Evolutionary conservation across 371 early-diverging fungal species (phyloP), one percentile per base, ranked within the genome.

Genomic region (Smittium mucronatum): DNA sequence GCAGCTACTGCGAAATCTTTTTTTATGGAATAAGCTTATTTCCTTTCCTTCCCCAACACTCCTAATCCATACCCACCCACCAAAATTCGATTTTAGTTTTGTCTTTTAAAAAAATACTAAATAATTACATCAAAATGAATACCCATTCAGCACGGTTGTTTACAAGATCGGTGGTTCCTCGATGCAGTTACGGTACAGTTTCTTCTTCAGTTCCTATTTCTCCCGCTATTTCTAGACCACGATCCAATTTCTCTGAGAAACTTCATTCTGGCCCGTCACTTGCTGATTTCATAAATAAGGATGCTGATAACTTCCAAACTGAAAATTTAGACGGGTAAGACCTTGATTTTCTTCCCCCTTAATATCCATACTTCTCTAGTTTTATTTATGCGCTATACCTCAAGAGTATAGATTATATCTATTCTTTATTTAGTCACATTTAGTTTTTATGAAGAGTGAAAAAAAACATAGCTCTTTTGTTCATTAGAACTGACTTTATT

Each of bases 181-280:
- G n/a, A n/a, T n/a, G n/a, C n/a, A n/a, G n/a, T n/a, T n/a, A n/a
- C n/a, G n/a, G n/a, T n/a, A n/a, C n/a, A n/a, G n/a, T n/a, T n/a
- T n/a, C n/a, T n/a, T n/a, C n/a, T n/a, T n/a, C n/a, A n/a, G n/a
- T n/a, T n/a, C n/a, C n/a, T n/a, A n/a, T n/a, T n/a, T n/a, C n/a
- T n/a, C n/a, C n/a, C n/a, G n/a, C n/a, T n/a, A n/a, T n/a, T n/a
- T n/a, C n/a, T n/a, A n/a, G n/a, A n/a, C n/a, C 47, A 5, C 47
- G 63, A 61, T 16, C 31, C 5, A 61, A 61, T 16, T 61, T 61
- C 33, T 61, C 63, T 30, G 63, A 61, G 26, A 61, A 61, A n/a
- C 33, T 61, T 15, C 29, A n/a, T 30, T 28, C 63, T 28, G 63
- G 63, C 31, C 63, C 63, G 16, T 61, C 63, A 11, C 33, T 61